Conservation (phyloP, 768 basidiomycete species). For the Pisolithus tinctorius region DNA sequence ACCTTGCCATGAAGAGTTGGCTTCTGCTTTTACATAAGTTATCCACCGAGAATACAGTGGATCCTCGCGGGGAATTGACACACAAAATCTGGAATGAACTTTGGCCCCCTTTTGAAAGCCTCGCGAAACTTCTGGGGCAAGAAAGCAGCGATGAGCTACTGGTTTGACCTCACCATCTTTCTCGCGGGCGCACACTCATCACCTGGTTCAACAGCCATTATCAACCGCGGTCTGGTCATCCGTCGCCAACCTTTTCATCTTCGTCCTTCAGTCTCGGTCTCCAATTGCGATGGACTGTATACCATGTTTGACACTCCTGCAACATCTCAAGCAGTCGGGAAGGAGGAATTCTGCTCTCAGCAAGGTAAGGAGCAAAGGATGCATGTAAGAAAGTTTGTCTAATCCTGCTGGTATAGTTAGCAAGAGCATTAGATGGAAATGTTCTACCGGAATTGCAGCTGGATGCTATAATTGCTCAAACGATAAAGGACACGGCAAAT, state of each 20-base stretch:
- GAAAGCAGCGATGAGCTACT: slow-evolving; percentile 34
- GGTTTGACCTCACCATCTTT: not conserved
- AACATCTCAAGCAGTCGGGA: slow-evolving; percentile 40
- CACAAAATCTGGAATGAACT: slow-evolving; percentile 66
- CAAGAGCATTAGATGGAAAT: slow-evolving; percentile 48
- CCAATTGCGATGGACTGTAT: slow-evolving; percentile 49
- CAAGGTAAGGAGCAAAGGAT: slow-evolving; percentile 37
- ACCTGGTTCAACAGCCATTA: slow-evolving; percentile 38
- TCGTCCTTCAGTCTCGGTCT: slow-evolving; percentile 49
- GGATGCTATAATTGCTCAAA: slow-evolving; percentile 48
- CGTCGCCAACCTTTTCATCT: slow-evolving; percentile 59
- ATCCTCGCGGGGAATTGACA: slow-evolving; percentile 17
- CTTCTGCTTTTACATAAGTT: slow-evolving; percentile 44
- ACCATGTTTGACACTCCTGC: slow-evolving; percentile 42
- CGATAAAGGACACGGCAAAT: slow-evolving; percentile 56
- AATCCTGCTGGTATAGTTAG: slow-evolving; percentile 33
- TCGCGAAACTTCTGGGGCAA: slow-evolving; percentile 42
- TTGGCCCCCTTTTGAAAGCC: slow-evolving; percentile 62
- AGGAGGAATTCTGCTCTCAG: slow-evolving; percentile 41
- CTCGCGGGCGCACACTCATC: not conserved
- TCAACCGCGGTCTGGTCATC: slow-evolving; percentile 51
- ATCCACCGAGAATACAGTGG: slow-evolving; percentile 17
- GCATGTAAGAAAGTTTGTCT: not conserved
- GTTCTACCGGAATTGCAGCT: slow-evolving; percentile 39
- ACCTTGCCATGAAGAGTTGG: slow-evolving; percentile 67